These are phyloP conservation scores for Pseudogymnoascus sp. DNA, from an alignment of 2,329 filamentous ascomycete genomes.

Conservation along the genomic window DNA sequence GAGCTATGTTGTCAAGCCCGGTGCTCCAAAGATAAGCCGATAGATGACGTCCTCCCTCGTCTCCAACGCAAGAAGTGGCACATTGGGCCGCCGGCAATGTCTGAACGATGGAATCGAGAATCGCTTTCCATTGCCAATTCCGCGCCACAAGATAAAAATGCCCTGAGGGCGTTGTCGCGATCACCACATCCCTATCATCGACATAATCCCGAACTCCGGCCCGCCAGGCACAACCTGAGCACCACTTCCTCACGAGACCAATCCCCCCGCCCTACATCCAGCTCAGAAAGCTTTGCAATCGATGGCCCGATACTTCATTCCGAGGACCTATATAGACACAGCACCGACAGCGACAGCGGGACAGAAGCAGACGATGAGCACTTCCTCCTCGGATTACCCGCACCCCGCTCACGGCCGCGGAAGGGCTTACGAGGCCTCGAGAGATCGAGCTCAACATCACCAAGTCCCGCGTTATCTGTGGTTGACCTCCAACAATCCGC, in stretches of 20 bases:
- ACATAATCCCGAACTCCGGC: conserved; percentile 46
- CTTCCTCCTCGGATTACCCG: conserved; percentile 74
- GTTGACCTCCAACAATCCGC: conserved; percentile 33
- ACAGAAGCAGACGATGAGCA: conserved; percentile 95
- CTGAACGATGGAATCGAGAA: conserved; percentile 7
- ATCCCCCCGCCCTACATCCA: conserved; percentile 20
- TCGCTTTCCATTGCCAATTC: conserved; percentile 12
- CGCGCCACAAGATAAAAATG: conserved; percentile 19
- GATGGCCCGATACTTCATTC: conserved; percentile 19
- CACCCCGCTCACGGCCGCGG: conserved; percentile 60
- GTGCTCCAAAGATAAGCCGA: not conserved
- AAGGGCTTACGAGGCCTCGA: conserved; percentile 66
- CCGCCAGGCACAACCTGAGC: conserved; percentile 36
- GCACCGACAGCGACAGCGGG: conserved; percentile 68
- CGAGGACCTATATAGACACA: conserved; percentile 23
- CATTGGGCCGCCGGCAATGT: not conserved
- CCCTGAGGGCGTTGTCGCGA: conserved; percentile 31
- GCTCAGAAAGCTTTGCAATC: conserved; percentile 16
- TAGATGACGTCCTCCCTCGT: not conserved
- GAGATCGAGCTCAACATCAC: conserved; percentile 44
- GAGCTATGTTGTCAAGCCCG: not conserved
- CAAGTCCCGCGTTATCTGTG: conserved; percentile 47
- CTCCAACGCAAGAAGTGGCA: conserved; percentile 1
- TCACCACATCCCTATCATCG: conserved; percentile 62
- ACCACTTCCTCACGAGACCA: conserved; percentile 16